These are phyloP conservation scores for Dictyostelium brefeldianum DNA, from an alignment of 78 protist genomes.

Conservation along the genomic window DNA sequence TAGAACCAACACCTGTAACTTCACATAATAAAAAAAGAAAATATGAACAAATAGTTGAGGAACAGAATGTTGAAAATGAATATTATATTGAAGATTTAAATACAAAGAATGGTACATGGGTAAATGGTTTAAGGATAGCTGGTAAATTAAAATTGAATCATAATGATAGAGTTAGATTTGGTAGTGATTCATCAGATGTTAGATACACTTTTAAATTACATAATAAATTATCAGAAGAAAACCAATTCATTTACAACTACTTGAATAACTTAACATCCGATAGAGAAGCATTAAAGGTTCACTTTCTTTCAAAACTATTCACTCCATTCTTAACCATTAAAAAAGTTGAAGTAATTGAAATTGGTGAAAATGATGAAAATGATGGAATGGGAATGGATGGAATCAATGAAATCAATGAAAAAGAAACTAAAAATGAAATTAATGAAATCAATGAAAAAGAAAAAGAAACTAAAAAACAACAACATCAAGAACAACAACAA, in stretches of 20 bases:
- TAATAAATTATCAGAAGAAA: background rate
- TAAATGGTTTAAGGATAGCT: background rate
- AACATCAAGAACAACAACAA: too few species aligned
- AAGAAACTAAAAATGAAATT: too few species aligned
- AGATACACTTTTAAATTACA: constrained; percentile 19
- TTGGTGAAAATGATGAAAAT: too few species aligned
- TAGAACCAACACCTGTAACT: background rate
- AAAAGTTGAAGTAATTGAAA: too few species aligned
- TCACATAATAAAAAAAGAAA: background rate
- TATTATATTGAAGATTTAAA: constrained; percentile 6
- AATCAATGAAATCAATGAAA: too few species aligned
- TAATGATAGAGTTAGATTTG: constrained; percentile 28
- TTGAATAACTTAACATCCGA: background rate
- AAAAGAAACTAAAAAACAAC: too few species aligned
- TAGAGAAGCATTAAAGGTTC: background rate
- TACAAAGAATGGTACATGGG: background rate
- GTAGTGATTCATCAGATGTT: background rate
- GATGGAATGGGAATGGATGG: too few species aligned
- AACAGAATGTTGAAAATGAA: background rate
- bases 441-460: too few species aligned
- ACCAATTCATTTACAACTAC: background rate
- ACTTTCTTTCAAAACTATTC: constrained; percentile 8
- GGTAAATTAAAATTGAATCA: background rate
- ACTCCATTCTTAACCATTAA: background rate
- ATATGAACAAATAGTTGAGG: too few species aligned